These are phyloP conservation scores for Pleurotus citrinopileatus DNA, from an alignment of 768 basidiomycete species.

Conservation along the genomic window DNA sequence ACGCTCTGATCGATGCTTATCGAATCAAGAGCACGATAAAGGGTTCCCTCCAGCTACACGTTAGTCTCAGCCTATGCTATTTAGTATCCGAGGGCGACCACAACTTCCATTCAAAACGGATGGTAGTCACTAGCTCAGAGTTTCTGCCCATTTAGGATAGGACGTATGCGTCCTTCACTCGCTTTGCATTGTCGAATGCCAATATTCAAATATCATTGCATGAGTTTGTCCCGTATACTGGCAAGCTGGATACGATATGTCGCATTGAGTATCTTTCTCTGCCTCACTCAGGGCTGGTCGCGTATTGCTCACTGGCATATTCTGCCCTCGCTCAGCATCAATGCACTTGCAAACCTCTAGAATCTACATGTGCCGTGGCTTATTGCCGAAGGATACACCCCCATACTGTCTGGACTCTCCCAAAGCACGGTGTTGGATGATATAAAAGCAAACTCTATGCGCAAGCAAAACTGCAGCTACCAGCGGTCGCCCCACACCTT, in stretches of 20 bases:
- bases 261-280: background rate
- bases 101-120: background rate
- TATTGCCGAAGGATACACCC: no score
- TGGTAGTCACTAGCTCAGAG: background rate
- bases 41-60: background rate
- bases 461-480: background rate
- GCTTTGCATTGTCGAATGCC: background rate
- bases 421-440: no score
- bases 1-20: background rate
- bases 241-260: background rate
- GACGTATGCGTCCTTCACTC: background rate
- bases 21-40: background rate
- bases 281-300: background rate
- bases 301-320: conserved; percentile 7
- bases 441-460: conserved; percentile 1
- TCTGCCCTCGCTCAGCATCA: background rate
- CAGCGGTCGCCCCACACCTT: conserved; percentile 1
- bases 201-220: no score
- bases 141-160: background rate
- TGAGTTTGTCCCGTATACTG: background rate
- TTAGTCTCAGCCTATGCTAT: background rate
- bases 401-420: background rate
- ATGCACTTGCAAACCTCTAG: conserved; percentile 7
- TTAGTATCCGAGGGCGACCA: background rate
- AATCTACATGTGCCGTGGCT: conserved; percentile 6